phyloP scores from a whole-genome alignment of 352 stramenopile genomes.

The Phytophthora pinifolia region DNA sequence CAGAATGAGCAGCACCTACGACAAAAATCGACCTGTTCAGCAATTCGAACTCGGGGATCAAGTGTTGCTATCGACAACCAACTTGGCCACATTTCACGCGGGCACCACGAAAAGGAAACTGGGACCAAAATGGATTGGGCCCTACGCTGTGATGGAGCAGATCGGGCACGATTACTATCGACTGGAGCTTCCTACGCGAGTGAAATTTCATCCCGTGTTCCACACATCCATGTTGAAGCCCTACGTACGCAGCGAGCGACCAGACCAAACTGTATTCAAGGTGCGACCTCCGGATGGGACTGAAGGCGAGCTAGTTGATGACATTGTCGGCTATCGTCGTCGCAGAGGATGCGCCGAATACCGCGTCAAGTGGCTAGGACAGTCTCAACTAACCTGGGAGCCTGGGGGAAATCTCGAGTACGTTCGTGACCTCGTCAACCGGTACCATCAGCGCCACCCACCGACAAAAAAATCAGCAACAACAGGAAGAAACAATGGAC shows the following conservation, averaged over 20 bases:
- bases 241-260: background rate
- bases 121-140: conserved; percentile 15
- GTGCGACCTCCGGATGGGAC: background rate
- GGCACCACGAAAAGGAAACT: conserved; percentile 22
- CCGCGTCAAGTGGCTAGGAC: conserved; percentile 3
- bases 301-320: conserved; percentile 6
- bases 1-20: conserved; percentile 10
- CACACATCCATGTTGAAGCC: conserved; percentile 1
- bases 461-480: too few relatives aligned
- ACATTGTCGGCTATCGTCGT: background rate
- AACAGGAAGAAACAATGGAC: too few relatives aligned
- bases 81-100: conserved; percentile 11
- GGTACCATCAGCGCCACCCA: too few relatives aligned
- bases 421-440: too few relatives aligned
- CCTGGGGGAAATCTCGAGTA: background rate
- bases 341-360: background rate
- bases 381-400: conserved; percentile 3
- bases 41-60: conserved; percentile 10
- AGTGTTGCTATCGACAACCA: conserved; percentile 12
- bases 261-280: conserved; percentile 3
- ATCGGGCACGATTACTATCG: conserved; percentile 13
- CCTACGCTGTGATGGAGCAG: conserved; percentile 4
- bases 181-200: conserved; percentile 4
- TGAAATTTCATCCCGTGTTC: conserved; percentile 21
- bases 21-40: conserved; percentile 5